Percentiles rank a stretch among this genome's conserved stretches.
phyloP scores from a whole-genome alignment of 768 basidiomycete genomes.

The Psilocybe subaeruginosa region DNA sequence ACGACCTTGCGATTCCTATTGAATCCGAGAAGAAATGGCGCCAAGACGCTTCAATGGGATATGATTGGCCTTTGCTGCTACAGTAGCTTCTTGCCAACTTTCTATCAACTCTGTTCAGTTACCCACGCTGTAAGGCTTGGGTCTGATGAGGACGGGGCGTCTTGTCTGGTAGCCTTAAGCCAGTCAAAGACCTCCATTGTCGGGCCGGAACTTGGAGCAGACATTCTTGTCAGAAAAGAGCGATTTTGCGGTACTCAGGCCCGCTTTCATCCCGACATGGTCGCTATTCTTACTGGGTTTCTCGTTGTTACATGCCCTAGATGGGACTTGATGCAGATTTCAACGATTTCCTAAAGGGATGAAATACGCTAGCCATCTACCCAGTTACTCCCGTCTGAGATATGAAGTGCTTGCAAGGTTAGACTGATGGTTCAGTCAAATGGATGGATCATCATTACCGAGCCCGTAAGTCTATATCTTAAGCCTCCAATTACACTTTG shows the following conservation, averaged over 20 bases:
- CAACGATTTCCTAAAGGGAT: neutral
- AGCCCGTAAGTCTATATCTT: neutral
- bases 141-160: neutral
- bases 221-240: neutral
- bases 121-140: neutral
- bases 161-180: neutral
- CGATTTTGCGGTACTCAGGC: conserved; percentile 2
- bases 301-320: neutral
- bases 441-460: neutral
- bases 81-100: neutral
- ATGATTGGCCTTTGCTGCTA: neutral
- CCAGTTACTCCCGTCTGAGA: neutral
- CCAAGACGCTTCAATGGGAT: neutral
- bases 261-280: neutral
- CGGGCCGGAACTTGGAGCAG: conserved; percentile 7
- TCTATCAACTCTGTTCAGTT: neutral
- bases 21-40: neutral
- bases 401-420: neutral
- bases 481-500: neutral
- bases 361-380: neutral
- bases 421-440: neutral
- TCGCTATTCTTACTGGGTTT: conserved; percentile 1
- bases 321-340: neutral
- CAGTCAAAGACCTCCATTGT: neutral
- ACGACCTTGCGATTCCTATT: neutral